Evolutionary conservation across 257 asterid genomes (phyloP).

Genomic region (Thymus quinquecostatus): DNA sequence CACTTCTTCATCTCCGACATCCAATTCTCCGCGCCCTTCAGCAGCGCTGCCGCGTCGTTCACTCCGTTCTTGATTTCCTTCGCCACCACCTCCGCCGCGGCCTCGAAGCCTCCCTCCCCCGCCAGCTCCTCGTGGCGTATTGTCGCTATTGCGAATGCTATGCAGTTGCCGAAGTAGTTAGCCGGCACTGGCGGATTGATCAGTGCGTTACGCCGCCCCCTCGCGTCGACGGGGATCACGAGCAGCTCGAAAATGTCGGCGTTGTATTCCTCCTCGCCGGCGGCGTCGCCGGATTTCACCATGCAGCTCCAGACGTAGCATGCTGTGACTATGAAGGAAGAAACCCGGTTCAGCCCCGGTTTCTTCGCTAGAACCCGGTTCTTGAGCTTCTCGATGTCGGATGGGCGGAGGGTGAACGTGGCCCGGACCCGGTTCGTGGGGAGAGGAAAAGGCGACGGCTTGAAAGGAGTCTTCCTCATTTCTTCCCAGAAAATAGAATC

Average conservation of each 20-base stretch:
- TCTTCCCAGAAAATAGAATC: conserved; percentile 32
- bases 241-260: conserved; percentile 1
- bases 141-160: conserved; percentile 32
- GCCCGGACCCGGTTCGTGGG: conserved; percentile 40
- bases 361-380: conserved; percentile 27
- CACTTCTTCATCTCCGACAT: background rate
- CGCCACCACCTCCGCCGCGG: conserved; percentile 41
- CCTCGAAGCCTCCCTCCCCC: conserved; percentile 39
- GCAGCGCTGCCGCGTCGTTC: conserved; percentile 30
- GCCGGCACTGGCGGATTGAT: conserved; percentile 48
- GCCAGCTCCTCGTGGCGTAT: conserved; percentile 26
- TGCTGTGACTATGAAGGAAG: conserved; percentile 38
- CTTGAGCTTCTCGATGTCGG: conserved; percentile 36
- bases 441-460: conserved; percentile 14
- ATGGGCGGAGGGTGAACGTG: conserved; percentile 27
- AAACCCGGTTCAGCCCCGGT: conserved; percentile 32
- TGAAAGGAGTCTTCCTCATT: conserved; percentile 15
- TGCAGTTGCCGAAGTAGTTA: conserved; percentile 57
- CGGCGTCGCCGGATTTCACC: conserved; percentile 31
- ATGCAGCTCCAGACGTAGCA: conserved; percentile 53
- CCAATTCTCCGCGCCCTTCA: conserved; percentile 42
- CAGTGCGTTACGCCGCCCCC: conserved; percentile 29
- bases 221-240: conserved; percentile 32
- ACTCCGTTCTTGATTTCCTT: conserved; percentile 32
- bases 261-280: conserved; percentile 7